These are phyloP conservation scores for Fragaria nilgerrensis DNA, from an alignment of 306 rosid species.

Conservation along the genomic window DNA sequence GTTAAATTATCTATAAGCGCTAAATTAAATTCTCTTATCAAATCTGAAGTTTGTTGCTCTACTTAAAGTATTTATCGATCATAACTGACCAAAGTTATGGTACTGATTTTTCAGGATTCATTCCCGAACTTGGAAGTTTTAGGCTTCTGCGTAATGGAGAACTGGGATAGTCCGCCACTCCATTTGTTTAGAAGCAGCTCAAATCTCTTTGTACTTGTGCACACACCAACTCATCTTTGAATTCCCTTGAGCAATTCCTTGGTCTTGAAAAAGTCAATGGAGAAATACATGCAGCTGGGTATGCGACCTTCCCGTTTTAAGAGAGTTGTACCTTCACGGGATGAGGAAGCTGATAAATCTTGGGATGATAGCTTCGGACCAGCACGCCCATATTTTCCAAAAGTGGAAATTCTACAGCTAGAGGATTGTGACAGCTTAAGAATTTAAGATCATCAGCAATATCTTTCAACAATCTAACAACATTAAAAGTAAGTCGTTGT, in stretches of 20 bases:
- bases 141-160: background rate
- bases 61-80: background rate
- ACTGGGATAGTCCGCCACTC: background rate
- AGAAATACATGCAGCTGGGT: too few relatives aligned
- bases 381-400: too few relatives aligned
- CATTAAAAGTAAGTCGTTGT: background rate
- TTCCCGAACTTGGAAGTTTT: background rate
- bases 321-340: too few relatives aligned
- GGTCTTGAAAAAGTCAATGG: too few relatives aligned
- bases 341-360: too few relatives aligned
- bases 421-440: too few relatives aligned
- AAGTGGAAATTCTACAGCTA: too few relatives aligned
- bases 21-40: background rate
- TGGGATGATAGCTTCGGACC: too few relatives aligned
- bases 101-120: background rate
- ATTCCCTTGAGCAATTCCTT: background rate
- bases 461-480: background rate
- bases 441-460: background rate
- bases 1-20: too few relatives aligned
- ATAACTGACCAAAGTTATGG: too few relatives aligned
- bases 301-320: too few relatives aligned
- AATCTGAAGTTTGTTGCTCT: background rate
- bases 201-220: background rate
- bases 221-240: background rate
- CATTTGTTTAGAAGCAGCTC: background rate